Conservation (phyloP, 2,329 filamentous ascomycete genomes). For the Juglanconis oblonga region DNA sequence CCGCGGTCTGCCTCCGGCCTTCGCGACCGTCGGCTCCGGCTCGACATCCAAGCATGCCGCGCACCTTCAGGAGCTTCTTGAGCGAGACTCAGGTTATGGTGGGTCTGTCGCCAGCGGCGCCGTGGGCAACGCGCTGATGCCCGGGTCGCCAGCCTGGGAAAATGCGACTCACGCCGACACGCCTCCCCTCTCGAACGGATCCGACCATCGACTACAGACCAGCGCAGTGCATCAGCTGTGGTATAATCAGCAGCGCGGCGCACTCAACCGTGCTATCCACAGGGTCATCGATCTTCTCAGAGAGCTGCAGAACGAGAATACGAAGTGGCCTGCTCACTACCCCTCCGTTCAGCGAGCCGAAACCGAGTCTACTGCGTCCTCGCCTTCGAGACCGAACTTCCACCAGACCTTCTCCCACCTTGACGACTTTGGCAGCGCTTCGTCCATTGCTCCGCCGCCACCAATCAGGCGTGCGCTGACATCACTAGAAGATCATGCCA, state of each 20-base stretch:
- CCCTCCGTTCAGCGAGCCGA: conserved; percentile 73
- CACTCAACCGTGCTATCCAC: conserved; percentile 83
- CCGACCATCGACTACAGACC: conserved; percentile 67
- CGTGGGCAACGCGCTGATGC: conserved; percentile 31
- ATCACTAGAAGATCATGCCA: conserved; percentile 56
- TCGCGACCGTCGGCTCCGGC: conserved; percentile 86
- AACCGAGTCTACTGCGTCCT: conserved; percentile 36
- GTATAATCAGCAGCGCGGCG: conserved; percentile 88
- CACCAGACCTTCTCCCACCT: conserved; percentile 61
- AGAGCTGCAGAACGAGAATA: conserved; percentile 83
- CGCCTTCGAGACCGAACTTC: conserved; percentile 59
- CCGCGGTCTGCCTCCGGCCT: conserved; percentile 36
- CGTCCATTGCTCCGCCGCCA: conserved; percentile 26
- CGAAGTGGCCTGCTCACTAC: conserved; percentile 91
- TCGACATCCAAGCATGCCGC: conserved; percentile 78
- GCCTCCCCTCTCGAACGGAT: conserved; percentile 45
- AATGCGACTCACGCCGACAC: conserved; percentile 44
- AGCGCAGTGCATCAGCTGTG: conserved; percentile 88
- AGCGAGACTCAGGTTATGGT: conserved; percentile 89
- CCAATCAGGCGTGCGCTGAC: conserved; percentile 68
- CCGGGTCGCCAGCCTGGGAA: conserved; percentile 39
- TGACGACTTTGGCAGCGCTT: conserved; percentile 39
- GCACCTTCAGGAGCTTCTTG: conserved; percentile 75
- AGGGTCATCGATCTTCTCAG: conserved; percentile 81
- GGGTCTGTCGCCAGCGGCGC: conserved; percentile 71